A percentile compares a stretch with the other conserved stretches of the same genome.
phyloP scores from a whole-genome alignment of 352 stramenopile species.

The Phytophthora vignae region DNA sequence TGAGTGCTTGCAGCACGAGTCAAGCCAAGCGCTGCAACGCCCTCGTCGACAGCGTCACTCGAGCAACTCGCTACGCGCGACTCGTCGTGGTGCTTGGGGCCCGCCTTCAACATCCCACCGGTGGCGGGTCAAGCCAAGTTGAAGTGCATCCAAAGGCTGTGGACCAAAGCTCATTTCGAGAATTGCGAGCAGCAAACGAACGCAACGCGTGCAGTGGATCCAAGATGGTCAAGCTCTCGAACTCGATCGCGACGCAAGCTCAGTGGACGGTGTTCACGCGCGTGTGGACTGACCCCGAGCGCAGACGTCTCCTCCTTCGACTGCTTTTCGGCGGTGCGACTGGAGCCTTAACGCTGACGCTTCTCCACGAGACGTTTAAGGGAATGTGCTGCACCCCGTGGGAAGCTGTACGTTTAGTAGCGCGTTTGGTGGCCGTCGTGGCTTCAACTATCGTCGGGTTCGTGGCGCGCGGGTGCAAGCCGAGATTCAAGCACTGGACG shows the following conservation, averaged over 20 bases:
- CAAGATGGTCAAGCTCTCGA: slow-evolving; percentile 19
- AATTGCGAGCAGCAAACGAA: slow-evolving; percentile 12
- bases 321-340: slow-evolving; percentile 30
- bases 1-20: no score
- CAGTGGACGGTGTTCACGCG: slow-evolving; percentile 18
- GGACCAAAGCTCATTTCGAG: slow-evolving; percentile 14
- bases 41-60: slow-evolving; percentile 26
- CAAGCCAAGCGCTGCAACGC: not conserved
- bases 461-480: slow-evolving; percentile 37
- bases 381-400: slow-evolving; percentile 42
- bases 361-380: slow-evolving; percentile 31
- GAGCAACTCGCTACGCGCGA: slow-evolving; percentile 12
- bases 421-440: slow-evolving; percentile 23
- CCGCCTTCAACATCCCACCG: slow-evolving; percentile 18
- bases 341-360: slow-evolving; percentile 18
- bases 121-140: slow-evolving; percentile 13
- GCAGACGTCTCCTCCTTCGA: slow-evolving; percentile 20
- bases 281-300: slow-evolving; percentile 21
- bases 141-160: not conserved
- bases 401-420: slow-evolving; percentile 35
- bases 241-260: slow-evolving; percentile 10
- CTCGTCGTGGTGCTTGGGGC: slow-evolving; percentile 26
- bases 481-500: slow-evolving; percentile 56
- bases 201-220: not conserved
- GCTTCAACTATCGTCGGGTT: slow-evolving; percentile 29